These are phyloP conservation scores for Plasmodium gallinaceum DNA, from an alignment of 169 alveolate genomes.

Conservation along the genomic window DNA sequence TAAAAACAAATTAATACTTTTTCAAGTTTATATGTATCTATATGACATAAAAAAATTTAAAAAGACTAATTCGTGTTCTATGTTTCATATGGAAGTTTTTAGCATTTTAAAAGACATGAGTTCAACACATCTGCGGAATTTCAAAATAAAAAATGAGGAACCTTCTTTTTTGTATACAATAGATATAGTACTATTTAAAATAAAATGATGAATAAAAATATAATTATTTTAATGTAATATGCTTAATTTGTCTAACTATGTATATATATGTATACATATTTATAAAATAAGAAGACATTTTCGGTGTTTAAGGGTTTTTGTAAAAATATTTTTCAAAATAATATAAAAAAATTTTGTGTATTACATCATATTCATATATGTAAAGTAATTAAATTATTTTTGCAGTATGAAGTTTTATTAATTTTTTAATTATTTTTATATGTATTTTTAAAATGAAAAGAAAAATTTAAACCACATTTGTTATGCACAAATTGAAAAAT, in stretches of 20 bases:
- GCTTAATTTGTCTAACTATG: background rate
- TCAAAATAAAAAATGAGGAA: conserved; percentile 64
- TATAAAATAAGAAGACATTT: conserved; percentile 26
- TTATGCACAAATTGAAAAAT: conserved; percentile 38
- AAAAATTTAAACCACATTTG: conserved; percentile 24
- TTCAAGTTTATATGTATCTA: conserved; percentile 67
- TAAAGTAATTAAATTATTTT: conserved; percentile 6
- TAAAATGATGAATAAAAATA: background rate
- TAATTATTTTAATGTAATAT: conserved; percentile 31
- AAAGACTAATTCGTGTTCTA: conserved; percentile 48
- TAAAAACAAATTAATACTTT: conserved; percentile 45
- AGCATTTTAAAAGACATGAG: conserved; percentile 36
- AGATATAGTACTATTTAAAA: conserved; percentile 44
- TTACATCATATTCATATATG: conserved; percentile 9
- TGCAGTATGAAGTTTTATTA: conserved; percentile 27
- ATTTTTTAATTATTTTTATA: conserved; percentile 27
- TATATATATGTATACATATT: conserved; percentile 7
- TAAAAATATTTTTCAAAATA: conserved; percentile 64
- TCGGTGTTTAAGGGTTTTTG: conserved; percentile 21
- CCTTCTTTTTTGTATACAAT: conserved; percentile 59
- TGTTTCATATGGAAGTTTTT: conserved; percentile 50
- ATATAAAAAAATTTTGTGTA: conserved; percentile 38
- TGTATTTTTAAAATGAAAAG: background rate
- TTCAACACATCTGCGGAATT: conserved; percentile 31
- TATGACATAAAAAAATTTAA: conserved; percentile 32